Percentiles rank a stretch among this genome's conserved stretches.
Evolutionary conservation across 352 stramenopile genomes (phyloP).

Genomic region (Globisporangium apiculatum): DNA sequence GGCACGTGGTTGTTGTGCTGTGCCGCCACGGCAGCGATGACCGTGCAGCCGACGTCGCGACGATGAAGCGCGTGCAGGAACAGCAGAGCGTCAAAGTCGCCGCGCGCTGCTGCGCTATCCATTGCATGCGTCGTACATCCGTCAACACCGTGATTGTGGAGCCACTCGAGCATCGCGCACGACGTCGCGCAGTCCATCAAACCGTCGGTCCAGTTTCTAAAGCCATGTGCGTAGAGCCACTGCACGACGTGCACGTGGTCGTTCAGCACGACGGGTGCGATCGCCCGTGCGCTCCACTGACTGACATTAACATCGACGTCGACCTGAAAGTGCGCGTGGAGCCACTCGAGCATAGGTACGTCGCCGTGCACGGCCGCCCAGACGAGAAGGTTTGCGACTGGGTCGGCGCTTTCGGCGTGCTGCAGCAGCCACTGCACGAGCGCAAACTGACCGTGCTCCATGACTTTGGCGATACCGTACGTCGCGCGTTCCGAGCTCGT

Average conservation of each 20-base stretch:
- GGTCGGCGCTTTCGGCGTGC: background rate
- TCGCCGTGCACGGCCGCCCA: background rate
- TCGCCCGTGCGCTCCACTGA: background rate
- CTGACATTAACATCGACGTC: too few relatives aligned
- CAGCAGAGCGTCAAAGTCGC: conserved; percentile 4
- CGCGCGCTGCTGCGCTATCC: conserved; percentile 1
- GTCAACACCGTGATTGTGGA: conserved; percentile 11
- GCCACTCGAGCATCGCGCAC: conserved; percentile 20
- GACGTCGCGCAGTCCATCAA: background rate
- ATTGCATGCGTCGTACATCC: background rate
- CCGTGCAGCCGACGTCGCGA: background rate
- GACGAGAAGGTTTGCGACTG: background rate
- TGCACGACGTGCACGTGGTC: background rate
- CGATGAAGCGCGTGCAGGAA: conserved; percentile 1
- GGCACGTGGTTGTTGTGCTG: background rate
- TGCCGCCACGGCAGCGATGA: background rate
- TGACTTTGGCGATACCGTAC: background rate
- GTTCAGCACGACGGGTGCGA: background rate
- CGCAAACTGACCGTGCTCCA: background rate
- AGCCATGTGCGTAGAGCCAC: background rate
- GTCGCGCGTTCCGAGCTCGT: background rate
- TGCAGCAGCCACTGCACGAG: conserved; percentile 1
- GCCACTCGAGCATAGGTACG: background rate
- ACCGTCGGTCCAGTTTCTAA: background rate
- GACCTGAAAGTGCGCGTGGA: background rate